phyloP scores from a whole-genome alignment of 1,139 yeast genomes.

The Debaryomyces udenii region DNA sequence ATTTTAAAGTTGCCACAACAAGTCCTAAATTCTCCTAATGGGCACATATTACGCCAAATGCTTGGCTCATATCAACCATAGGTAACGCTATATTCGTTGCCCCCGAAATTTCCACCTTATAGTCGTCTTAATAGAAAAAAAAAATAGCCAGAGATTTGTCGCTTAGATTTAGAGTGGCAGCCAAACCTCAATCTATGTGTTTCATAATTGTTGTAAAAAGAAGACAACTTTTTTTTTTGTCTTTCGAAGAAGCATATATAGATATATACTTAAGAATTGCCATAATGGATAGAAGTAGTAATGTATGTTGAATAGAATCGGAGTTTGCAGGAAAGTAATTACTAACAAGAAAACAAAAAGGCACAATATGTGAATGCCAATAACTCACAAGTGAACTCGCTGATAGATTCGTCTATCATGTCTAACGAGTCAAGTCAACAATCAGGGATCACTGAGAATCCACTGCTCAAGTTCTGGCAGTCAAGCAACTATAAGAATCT shows the following conservation, averaged over 20 bases:
- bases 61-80: slow-evolving; percentile 22
- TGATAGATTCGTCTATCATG: slow-evolving; percentile 16
- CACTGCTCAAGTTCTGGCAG: slow-evolving; percentile 19
- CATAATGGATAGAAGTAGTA: slow-evolving; percentile 7
- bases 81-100: neutral
- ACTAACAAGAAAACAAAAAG: no score
- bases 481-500: slow-evolving; percentile 12
- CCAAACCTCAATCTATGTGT: slow-evolving; percentile 6
- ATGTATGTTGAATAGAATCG: slow-evolving; percentile 1
- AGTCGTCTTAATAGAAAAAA: no score
- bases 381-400: slow-evolving; percentile 14
- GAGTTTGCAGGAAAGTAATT: no score
- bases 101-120: no score
- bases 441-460: slow-evolving; percentile 10
- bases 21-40: slow-evolving; percentile 64
- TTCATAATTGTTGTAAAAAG: slow-evolving; percentile 8
- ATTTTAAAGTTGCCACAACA: slow-evolving; percentile 57
- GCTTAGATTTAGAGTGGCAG: slow-evolving; percentile 4
- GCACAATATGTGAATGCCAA: slow-evolving; percentile 7
- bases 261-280: neutral
- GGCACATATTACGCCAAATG: slow-evolving; percentile 44
- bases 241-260: neutral
- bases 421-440: slow-evolving; percentile 14
- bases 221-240: neutral
- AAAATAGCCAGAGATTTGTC: neutral